These are phyloP conservation scores for Backusella parvicylindrica DNA, from an alignment of 192 early-diverging fungal species.

Conservation along the genomic window DNA sequence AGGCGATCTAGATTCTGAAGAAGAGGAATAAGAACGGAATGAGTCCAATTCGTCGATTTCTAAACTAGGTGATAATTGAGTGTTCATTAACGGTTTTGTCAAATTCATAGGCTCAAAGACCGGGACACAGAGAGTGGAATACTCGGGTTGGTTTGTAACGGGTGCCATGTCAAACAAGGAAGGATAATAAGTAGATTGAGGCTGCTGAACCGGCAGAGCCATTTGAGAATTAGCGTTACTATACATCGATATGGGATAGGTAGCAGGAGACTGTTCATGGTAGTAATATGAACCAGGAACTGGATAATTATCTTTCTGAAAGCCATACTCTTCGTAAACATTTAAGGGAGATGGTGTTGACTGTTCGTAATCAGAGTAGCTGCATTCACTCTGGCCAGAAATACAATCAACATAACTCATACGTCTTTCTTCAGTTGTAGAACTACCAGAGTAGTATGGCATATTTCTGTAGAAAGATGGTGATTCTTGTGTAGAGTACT, in stretches of 20 bases:
- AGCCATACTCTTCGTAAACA: not conserved
- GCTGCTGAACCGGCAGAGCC: slow-evolving; percentile 6
- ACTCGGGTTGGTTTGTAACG: not conserved
- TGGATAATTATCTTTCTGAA: not conserved
- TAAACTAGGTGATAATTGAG: not conserved
- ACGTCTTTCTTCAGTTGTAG: not conserved
- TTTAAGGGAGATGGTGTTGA: slow-evolving; percentile 12
- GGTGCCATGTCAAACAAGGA: not conserved
- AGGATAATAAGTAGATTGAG: slow-evolving; percentile 4
- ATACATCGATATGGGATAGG: not conserved
- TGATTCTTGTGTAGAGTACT: not conserved
- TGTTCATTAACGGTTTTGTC: not conserved
- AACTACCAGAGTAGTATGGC: not conserved
- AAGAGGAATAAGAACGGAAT: not conserved
- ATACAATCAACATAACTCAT: slow-evolving; percentile 17
- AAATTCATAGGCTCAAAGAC: not conserved
- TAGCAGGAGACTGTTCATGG: slow-evolving; percentile 6
- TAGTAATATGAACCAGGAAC: not conserved
- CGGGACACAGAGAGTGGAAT: not conserved
- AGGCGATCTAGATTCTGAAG: not conserved
- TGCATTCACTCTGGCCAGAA: slow-evolving; percentile 12
- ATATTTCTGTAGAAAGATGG: not conserved
- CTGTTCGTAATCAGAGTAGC: slow-evolving; percentile 18
- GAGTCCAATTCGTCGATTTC: not conserved
- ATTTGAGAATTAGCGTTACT: not conserved